Conservation (phyloP, 2,329 filamentous ascomycete species). For the Chrysoporthe cubensis region DNA sequence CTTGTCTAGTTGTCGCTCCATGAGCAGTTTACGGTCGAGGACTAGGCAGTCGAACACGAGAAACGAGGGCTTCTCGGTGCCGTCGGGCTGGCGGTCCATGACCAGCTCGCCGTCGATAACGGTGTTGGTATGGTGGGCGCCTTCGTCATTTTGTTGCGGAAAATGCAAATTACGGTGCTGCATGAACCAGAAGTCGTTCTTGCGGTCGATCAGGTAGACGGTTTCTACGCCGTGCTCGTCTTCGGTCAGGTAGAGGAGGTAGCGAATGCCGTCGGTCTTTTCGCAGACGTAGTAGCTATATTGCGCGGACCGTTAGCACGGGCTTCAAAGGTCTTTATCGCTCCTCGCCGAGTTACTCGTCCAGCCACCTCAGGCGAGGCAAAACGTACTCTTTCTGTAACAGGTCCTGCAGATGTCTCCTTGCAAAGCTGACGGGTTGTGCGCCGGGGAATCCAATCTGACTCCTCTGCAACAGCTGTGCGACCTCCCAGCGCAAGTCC, state of each 20-base stretch:
- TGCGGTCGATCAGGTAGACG: constrained; percentile 94
- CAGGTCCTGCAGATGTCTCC: constrained; percentile 81
- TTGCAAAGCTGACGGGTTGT: constrained; percentile 90
- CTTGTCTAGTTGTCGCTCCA: constrained; percentile 83
- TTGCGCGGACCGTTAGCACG: not conserved
- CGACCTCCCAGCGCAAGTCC: constrained; percentile 73
- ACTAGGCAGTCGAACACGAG: constrained; percentile 93
- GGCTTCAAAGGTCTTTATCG: not conserved
- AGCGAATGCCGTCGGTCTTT: constrained; percentile 95
- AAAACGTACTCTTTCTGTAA: constrained; percentile 70
- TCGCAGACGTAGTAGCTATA: constrained; percentile 92
- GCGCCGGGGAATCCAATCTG: constrained; percentile 80
- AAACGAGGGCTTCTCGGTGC: constrained; percentile 73
- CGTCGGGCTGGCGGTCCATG: constrained; percentile 73
- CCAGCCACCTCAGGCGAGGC: not conserved
- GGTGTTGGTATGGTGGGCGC: constrained; percentile 76
- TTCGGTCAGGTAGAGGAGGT: constrained; percentile 85
- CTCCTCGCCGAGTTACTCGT: not conserved
- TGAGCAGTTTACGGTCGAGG: constrained; percentile 75
- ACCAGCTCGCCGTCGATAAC: constrained; percentile 94
- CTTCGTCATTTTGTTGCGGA: constrained; percentile 68
- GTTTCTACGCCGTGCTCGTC: constrained; percentile 66
- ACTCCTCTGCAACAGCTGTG: constrained; percentile 71
- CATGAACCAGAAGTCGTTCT: constrained; percentile 95
- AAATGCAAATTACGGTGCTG: constrained; percentile 74